Conservation (phyloP, 495 filamentous ascomycete species). For the Melanomma pulvis-pyrius region DNA sequence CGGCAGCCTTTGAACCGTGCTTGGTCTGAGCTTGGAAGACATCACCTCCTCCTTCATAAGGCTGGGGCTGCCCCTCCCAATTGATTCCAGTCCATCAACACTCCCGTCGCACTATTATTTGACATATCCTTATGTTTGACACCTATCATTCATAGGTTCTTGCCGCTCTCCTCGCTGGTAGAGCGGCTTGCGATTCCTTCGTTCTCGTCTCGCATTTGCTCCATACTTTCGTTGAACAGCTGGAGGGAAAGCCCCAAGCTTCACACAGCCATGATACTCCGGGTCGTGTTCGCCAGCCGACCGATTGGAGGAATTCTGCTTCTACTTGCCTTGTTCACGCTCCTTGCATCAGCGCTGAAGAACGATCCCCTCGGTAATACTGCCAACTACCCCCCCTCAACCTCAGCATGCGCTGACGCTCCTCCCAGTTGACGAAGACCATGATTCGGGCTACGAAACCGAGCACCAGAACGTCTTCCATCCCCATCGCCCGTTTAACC, state of each 20-base stretch:
- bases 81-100: background rate
- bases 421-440: background rate
- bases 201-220: background rate
- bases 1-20: no score
- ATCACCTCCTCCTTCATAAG: background rate
- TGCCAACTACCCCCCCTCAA: background rate
- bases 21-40: slow-evolving; percentile 1
- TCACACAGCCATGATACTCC: background rate
- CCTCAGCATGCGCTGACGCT: background rate
- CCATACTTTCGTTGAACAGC: background rate
- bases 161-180: slow-evolving; percentile 7
- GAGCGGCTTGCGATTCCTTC: slow-evolving; percentile 15
- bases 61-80: background rate
- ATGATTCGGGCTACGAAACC: slow-evolving; percentile 1
- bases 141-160: background rate
- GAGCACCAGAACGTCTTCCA: slow-evolving; percentile 3
- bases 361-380: background rate
- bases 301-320: background rate
- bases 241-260: no score
- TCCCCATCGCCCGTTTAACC: background rate
- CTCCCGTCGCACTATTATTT: background rate
- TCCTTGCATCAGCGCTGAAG: slow-evolving; percentile 6
- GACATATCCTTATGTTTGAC: background rate
- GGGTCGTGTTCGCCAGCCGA: background rate
- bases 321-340: background rate